Evolutionary conservation across 805 yeast species (phyloP).

Genomic region (Metschnikowia lachancei): DNA sequence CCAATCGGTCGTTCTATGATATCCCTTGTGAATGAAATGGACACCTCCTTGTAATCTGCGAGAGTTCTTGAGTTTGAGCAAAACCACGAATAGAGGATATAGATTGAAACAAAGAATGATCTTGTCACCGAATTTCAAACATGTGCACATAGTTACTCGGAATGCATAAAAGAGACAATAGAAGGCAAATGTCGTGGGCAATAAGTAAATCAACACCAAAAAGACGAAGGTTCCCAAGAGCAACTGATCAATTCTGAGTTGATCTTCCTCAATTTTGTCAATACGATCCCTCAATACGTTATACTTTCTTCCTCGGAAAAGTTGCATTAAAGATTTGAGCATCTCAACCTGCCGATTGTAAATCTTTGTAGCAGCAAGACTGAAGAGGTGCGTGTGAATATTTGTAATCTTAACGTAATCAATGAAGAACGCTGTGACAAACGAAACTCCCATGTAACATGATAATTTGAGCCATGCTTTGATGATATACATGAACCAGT

Average conservation of each 20-base stretch:
- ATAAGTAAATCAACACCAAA: conserved; percentile 68
- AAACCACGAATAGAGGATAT: conserved; percentile 79
- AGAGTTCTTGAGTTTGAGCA: conserved; percentile 77
- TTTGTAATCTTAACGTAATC: conserved; percentile 65
- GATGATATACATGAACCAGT: conserved; percentile 7
- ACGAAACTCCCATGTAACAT: conserved; percentile 58
- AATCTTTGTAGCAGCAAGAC: conserved; percentile 72
- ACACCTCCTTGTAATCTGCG: conserved; percentile 58
- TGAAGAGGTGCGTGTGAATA: conserved; percentile 73
- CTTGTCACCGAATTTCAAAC: conserved; percentile 55
- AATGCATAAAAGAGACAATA: conserved; percentile 68
- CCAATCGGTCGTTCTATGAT: conserved; percentile 23
- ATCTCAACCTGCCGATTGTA: conserved; percentile 72
- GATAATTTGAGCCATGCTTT: conserved; percentile 19
- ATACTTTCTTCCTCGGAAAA: conserved; percentile 86
- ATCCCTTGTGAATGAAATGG: conserved; percentile 26
- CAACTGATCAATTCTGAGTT: conserved; percentile 79
- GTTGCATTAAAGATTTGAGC: conserved; percentile 69
- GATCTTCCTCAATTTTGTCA: conserved; percentile 60
- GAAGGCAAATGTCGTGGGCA: conserved; percentile 87
- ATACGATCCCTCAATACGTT: conserved; percentile 82
- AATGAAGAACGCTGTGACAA: conserved; percentile 60
- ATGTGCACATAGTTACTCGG: conserved; percentile 48
- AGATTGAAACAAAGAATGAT: conserved; percentile 68
- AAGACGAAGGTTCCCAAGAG: conserved; percentile 86